Conservation (phyloP, 164 flowering plant genomes). For the Vitis cinerea region DNA sequence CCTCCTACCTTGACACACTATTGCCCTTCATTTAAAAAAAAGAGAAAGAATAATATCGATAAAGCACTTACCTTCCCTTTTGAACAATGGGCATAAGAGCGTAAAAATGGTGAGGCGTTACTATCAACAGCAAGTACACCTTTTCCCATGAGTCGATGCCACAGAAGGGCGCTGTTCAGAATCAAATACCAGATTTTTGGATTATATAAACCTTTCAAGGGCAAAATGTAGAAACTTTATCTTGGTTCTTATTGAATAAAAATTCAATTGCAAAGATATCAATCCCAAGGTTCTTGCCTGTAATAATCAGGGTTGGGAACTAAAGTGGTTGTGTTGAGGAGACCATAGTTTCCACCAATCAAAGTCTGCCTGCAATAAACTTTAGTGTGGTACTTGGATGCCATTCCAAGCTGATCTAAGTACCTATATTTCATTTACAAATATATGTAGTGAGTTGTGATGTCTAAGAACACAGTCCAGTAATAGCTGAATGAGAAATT, state of each 20-base stretch:
- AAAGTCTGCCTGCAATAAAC: slow-evolving; percentile 86
- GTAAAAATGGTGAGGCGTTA: slow-evolving; percentile 52
- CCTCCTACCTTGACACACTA: too few species aligned
- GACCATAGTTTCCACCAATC: slow-evolving; percentile 89
- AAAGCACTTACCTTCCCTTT: slow-evolving; percentile 63
- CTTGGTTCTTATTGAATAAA: background rate
- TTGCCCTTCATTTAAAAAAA: background rate
- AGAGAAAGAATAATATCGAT: background rate
- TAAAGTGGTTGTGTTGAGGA: slow-evolving; percentile 66
- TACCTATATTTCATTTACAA: slow-evolving; percentile 47
- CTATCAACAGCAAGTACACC: slow-evolving; percentile 54
- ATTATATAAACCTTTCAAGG: background rate
- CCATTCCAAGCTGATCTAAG: slow-evolving; percentile 92
- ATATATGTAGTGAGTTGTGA: background rate
- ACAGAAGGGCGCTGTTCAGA: slow-evolving; percentile 73
- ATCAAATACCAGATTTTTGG: background rate
- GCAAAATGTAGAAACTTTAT: background rate
- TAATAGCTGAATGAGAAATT: background rate
- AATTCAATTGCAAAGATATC: background rate
- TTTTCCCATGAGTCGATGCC: slow-evolving; percentile 92
- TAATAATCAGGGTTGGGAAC: slow-evolving; percentile 92
- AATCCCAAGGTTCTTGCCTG: slow-evolving; percentile 43
- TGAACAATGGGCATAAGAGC: slow-evolving; percentile 87
- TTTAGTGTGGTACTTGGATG: slow-evolving; percentile 74
- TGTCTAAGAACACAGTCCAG: background rate